Base-by-base conservation (phyloP, 2,329 filamentous ascomycete genomes). In the Diaporthe longicolla region DNA sequence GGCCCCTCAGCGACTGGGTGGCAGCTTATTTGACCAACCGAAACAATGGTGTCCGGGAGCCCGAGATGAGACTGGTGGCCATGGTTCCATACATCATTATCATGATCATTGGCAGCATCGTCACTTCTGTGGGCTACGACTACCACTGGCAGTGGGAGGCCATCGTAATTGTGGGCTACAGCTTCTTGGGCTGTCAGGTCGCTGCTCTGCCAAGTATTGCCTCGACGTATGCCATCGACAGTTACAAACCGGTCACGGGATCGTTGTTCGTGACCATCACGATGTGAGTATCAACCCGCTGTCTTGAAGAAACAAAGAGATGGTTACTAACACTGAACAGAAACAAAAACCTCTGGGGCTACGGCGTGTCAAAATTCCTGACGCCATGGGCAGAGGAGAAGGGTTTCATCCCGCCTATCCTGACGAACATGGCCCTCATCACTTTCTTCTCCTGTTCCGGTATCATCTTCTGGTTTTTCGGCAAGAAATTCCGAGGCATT, bases 231-330 rank as follows among this genome's bases (percentile, higher is more conserved):
- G 89, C 89, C 0, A 87, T 92, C 21, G 91, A 93, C 79, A 88
- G 86, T 72, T 92, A 93, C 81, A 92, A 92, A 81, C 90, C 91
- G 0, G 88, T 92, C 2, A 87, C 90, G 0, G 90, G 90, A 8
- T 76, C 75, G n/a, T 71, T 79, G 65, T 78, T 79, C 55, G 78
- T 79, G 15, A 76, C 76, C 40, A 78, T 79, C 59, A 79, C 78
- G 4, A 75, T 79, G 72, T 74, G 61, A 69, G 72, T 70, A 21
- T 15, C 50, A 6, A 21, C 45, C n/a, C n/a, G 8, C 29, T 26
- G 15, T n/a, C 24, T 10, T 11, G 11, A 40, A 11, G 29, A 21
- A n/a, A 29, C 15, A 26, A 26, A 17, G 4, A 10, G 13, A 52
- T 29, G 11, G 1, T 10, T 11, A 7, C n/a, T 37, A 7, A 54